Percentiles rank a stretch among this genome's conserved stretches.
These are phyloP conservation scores for Alternaria postmessia DNA, from an alignment of 2,329 filamentous ascomycete genomes.

Conservation along the genomic window DNA sequence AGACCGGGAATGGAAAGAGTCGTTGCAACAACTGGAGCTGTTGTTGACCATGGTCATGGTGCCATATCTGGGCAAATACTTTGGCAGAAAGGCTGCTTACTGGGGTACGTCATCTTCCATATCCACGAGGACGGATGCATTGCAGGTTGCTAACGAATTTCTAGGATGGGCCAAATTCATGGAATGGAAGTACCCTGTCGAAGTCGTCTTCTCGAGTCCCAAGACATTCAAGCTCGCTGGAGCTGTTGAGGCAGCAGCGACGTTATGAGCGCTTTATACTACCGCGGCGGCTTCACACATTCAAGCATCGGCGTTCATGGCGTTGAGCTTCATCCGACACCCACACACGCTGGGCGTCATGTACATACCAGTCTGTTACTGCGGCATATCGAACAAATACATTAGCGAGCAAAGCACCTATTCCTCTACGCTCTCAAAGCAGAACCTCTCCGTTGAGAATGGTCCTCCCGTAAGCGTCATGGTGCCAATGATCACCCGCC, in stretches of 20 bases:
- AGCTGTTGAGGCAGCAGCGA: conserved; percentile 57
- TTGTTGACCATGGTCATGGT: conserved; percentile 93
- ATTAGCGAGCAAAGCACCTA: background rate
- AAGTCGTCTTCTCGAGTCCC: conserved; percentile 65
- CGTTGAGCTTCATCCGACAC: conserved; percentile 5
- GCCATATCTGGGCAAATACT: conserved; percentile 92
- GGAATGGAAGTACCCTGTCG: conserved; percentile 90
- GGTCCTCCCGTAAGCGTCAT: background rate
- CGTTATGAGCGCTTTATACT: conserved; percentile 39
- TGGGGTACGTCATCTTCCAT: conserved; percentile 75
- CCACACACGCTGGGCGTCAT: background rate
- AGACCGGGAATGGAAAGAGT: conserved; percentile 93
- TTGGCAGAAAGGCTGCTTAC: conserved; percentile 93
- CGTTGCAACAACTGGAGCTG: conserved; percentile 90
- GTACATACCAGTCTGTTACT: conserved; percentile 4
- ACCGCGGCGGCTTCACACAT: conserved; percentile 2
- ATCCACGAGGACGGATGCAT: background rate
- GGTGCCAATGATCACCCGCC: background rate
- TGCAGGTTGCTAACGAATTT: conserved; percentile 7
- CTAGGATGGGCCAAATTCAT: conserved; percentile 93
- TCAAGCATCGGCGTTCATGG: conserved; percentile 22
- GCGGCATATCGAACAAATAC: background rate
- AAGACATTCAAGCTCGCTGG: conserved; percentile 57
- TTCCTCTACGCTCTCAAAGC: background rate
- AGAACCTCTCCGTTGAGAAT: background rate